phyloP scores from a whole-genome alignment of 1,284 basidiomycete genomes.

The Singerocomus rubriflavus region DNA sequence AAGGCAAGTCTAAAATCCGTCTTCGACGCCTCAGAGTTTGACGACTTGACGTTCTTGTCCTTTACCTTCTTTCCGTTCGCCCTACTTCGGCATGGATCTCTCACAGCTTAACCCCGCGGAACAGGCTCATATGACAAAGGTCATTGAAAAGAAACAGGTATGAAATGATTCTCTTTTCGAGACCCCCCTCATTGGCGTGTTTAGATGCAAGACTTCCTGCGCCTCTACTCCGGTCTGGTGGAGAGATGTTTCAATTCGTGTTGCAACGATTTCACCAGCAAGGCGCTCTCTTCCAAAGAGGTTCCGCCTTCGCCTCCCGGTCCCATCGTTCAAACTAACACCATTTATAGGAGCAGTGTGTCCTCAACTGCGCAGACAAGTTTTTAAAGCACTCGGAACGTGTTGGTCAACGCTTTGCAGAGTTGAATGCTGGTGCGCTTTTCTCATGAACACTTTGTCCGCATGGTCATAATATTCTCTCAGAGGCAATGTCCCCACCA shows the following conservation, averaged over 20 bases:
- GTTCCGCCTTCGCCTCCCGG: slow-evolving; percentile 41
- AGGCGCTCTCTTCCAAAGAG: slow-evolving; percentile 92
- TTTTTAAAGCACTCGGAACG: slow-evolving; percentile 97
- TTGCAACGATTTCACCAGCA: slow-evolving; percentile 96
- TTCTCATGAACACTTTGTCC: neutral
- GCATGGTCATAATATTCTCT: neutral
- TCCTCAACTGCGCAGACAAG: slow-evolving; percentile 83
- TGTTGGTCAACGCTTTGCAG: slow-evolving; percentile 89
- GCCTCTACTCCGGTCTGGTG: slow-evolving; percentile 93
- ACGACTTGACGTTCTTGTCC: neutral
- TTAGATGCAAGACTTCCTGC: slow-evolving; percentile 98
- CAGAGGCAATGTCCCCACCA: slow-evolving; percentile 33
- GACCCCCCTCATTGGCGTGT: neutral
- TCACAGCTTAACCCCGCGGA: slow-evolving; percentile 81
- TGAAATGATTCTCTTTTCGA: slow-evolving; percentile 15
- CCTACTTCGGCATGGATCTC: slow-evolving; percentile 69
- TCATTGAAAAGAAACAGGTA: slow-evolving; percentile 95
- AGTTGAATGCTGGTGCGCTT: slow-evolving; percentile 79
- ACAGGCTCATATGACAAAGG: slow-evolving; percentile 85
- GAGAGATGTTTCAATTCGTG: slow-evolving; percentile 96
- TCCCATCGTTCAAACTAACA: slow-evolving; percentile 12
- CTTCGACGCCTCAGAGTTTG: no score
- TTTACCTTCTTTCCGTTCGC: slow-evolving; percentile 6
- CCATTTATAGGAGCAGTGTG: slow-evolving; percentile 58
- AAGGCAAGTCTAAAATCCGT: no score